Percentiles rank a stretch among this genome's conserved stretches.
phyloP scores from a whole-genome alignment of 805 yeast species.

The Spathaspora gorwiae region DNA sequence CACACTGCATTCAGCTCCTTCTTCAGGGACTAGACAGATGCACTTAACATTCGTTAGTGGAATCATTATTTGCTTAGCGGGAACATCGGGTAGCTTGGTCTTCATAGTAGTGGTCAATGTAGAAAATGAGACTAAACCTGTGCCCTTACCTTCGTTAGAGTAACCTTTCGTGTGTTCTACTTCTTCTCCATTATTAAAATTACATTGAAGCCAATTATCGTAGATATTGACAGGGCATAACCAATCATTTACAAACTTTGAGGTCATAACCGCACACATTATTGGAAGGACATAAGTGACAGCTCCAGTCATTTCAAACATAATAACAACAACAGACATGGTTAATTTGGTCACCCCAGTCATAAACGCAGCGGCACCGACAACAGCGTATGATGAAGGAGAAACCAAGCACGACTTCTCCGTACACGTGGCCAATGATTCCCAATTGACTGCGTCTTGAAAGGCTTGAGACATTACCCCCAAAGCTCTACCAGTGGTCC shows the following conservation, averaged over 20 bases:
- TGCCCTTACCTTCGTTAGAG: conserved; percentile 34
- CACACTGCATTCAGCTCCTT: conserved; percentile 14
- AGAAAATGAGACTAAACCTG: conserved; percentile 32
- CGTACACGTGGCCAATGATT: conserved; percentile 36
- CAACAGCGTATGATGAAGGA: conserved; percentile 84
- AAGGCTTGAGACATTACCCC: conserved; percentile 50
- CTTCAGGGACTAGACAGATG: conserved; percentile 19
- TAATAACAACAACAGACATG: conserved; percentile 72
- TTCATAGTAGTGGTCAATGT: conserved; percentile 23
- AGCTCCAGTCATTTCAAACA: conserved; percentile 85
- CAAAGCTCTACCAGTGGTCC: conserved; percentile 49
- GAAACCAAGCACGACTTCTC: conserved; percentile 56
- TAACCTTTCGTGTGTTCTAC: background rate
- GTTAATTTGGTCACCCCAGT: conserved; percentile 80
- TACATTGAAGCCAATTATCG: conserved; percentile 40
- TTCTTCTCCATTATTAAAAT: conserved; percentile 20
- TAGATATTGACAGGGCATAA: conserved; percentile 58
- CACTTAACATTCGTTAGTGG: conserved; percentile 25
- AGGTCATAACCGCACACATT: conserved; percentile 75
- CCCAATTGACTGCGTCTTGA: conserved; percentile 37
- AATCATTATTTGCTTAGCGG: conserved; percentile 25
- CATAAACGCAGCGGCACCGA: conserved; percentile 80
- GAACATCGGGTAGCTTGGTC: conserved; percentile 29
- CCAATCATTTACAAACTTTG: conserved; percentile 68
- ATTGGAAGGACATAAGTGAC: conserved; percentile 78